A percentile compares a stretch with the other conserved stretches of the same genome.
These are phyloP conservation scores for Durusdinium trenchii DNA, from an alignment of 73 alveolate genomes.

Conservation along the genomic window DNA sequence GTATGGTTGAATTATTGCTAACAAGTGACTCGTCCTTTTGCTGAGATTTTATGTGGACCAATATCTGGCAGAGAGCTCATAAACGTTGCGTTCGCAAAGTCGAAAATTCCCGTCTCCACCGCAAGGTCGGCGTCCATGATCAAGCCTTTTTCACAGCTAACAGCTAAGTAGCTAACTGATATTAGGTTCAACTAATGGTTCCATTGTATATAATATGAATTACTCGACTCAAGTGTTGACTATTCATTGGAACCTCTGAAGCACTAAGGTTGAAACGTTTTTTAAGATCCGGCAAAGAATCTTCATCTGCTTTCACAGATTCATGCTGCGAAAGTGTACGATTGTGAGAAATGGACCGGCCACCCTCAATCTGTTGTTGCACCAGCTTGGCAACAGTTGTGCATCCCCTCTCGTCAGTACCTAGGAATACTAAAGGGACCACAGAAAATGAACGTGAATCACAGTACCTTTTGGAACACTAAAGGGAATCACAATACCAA, in stretches of 20 bases:
- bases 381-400: conserved; percentile 7
- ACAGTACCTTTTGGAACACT: too few species aligned
- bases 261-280: too few species aligned
- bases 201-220: too few species aligned
- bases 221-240: background rate
- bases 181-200: background rate
- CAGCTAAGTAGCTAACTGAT: background rate
- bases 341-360: background rate
- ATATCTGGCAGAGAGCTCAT: background rate
- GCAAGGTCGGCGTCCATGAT: background rate
- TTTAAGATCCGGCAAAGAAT: background rate
- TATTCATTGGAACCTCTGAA: too few species aligned
- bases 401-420: conserved; percentile 8
- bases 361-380: background rate
- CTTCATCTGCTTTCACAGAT: background rate
- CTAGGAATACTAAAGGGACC: too few species aligned
- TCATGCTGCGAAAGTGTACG: background rate
- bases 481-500: too few species aligned
- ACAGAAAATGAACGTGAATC: too few species aligned
- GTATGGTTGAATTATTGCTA: too few species aligned
- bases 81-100: background rate
- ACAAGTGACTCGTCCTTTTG: background rate
- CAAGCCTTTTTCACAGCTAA: background rate
- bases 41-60: background rate
- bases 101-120: background rate